Evolutionary conservation across 1,284 basidiomycete genomes (phyloP).

Genomic region (Fomes fomentarius): DNA sequence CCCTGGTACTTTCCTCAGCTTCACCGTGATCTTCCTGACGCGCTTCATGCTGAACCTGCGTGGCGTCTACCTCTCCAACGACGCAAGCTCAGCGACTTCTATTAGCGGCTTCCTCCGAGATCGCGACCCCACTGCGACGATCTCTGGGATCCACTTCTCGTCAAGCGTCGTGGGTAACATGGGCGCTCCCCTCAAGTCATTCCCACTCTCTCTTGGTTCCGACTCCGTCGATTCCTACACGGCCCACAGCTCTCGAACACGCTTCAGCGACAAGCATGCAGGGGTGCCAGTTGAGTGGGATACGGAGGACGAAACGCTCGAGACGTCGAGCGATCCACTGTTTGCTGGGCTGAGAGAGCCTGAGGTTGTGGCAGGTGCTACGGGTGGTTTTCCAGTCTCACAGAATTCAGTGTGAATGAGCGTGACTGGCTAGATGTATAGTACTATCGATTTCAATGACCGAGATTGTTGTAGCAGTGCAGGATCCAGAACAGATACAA

Average conservation of each 20-base stretch:
- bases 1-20: conserved; percentile 9
- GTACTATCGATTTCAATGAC: too few relatives aligned
- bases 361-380: too few relatives aligned
- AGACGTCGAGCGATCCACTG: conserved; percentile 14
- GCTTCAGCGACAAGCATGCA: too few relatives aligned
- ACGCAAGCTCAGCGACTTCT: not conserved
- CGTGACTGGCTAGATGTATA: too few relatives aligned
- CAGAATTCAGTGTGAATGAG: too few relatives aligned
- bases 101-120: conserved; percentile 1
- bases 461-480: too few relatives aligned
- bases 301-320: conserved; percentile 6
- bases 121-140: too few relatives aligned
- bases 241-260: too few relatives aligned
- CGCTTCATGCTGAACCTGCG: conserved; percentile 32
- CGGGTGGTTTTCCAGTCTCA: too few relatives aligned
- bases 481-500: too few relatives aligned
- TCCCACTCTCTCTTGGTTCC: not conserved
- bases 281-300: not conserved
- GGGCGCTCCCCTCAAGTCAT: conserved; percentile 24
- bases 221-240: not conserved
- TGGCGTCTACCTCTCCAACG: conserved; percentile 21
- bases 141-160: conserved; percentile 16
- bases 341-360: conserved; percentile 2
- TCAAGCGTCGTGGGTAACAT: conserved; percentile 25
- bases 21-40: conserved; percentile 26